Conservation (phyloP, 768 basidiomycete species). For the Sporobolomyces pararoseus region DNA sequence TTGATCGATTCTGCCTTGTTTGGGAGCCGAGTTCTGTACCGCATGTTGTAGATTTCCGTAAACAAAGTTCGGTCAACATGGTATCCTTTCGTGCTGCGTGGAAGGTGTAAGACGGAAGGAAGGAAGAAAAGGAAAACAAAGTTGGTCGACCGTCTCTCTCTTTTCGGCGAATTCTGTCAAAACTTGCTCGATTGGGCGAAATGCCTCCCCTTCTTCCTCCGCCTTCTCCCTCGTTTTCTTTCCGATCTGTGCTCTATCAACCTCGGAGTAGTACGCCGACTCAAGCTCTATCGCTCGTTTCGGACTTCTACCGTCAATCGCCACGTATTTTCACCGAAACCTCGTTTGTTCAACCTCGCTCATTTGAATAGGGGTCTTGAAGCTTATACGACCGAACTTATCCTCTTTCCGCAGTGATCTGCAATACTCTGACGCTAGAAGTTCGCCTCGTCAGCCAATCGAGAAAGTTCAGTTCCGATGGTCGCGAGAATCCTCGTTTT, state of each 20-base stretch:
- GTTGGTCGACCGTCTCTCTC: no score
- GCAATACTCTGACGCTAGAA: neutral
- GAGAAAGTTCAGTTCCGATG: no score
- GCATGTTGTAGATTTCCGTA: neutral
- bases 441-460: neutral
- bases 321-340: no score
- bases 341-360: no score
- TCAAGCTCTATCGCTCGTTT: neutral
- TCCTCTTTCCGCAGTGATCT: conserved; percentile 4
- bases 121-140: no score
- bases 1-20: conserved; percentile 6
- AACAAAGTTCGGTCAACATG: conserved; percentile 7
- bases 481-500: neutral
- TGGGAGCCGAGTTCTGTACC: neutral
- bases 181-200: neutral
- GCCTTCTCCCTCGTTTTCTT: neutral
- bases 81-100: no score
- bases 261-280: neutral
- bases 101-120: no score
- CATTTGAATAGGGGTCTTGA: no score
- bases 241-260: neutral
- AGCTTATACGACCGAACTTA: conserved; percentile 5
- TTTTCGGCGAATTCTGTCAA: neutral
- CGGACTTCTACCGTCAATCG: no score
- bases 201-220: neutral